Percentiles rank a stretch among this genome's conserved stretches.
phyloP scores from a whole-genome alignment of 768 basidiomycete genomes.

The Phanerochaete sordida region DNA sequence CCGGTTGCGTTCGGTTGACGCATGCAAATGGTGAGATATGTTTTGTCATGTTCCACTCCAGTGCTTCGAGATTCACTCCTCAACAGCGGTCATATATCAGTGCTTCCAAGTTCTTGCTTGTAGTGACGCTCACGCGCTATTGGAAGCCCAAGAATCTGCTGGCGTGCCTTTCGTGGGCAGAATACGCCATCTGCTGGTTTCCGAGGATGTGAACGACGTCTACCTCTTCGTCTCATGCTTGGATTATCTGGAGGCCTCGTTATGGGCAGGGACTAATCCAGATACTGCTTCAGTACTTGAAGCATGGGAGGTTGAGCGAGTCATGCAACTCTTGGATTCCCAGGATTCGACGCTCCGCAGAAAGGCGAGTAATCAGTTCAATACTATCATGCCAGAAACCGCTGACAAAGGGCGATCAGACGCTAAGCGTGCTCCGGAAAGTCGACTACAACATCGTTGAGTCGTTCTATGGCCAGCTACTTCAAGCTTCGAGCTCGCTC shows the following conservation, averaged over 20 bases:
- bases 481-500: constrained; percentile 34
- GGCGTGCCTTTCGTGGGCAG: constrained; percentile 31
- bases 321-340: constrained; percentile 67
- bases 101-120: constrained; percentile 17
- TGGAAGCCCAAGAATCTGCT: constrained; percentile 9
- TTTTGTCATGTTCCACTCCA: not conserved
- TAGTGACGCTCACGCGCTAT: constrained; percentile 3
- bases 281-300: constrained; percentile 54
- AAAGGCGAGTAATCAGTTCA: constrained; percentile 39
- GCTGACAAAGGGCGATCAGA: too few relatives aligned
- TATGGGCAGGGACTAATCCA: constrained; percentile 67
- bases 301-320: constrained; percentile 67
- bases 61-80: too few relatives aligned
- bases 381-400: too few relatives aligned
- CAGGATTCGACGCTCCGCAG: constrained; percentile 54
- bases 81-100: constrained; percentile 17
- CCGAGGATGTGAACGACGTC: constrained; percentile 53
- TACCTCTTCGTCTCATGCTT: constrained; percentile 69
- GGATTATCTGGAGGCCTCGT: constrained; percentile 46
- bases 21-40: constrained; percentile 11
- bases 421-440: constrained; percentile 49
- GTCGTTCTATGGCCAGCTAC: constrained; percentile 45
- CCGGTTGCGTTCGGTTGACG: not conserved
- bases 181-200: constrained; percentile 58
- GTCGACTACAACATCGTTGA: constrained; percentile 60